A percentile compares a stretch with the other conserved stretches of the same genome.
Conservation (phyloP, 768 basidiomycete species). For the Russula olivacea region DNA sequence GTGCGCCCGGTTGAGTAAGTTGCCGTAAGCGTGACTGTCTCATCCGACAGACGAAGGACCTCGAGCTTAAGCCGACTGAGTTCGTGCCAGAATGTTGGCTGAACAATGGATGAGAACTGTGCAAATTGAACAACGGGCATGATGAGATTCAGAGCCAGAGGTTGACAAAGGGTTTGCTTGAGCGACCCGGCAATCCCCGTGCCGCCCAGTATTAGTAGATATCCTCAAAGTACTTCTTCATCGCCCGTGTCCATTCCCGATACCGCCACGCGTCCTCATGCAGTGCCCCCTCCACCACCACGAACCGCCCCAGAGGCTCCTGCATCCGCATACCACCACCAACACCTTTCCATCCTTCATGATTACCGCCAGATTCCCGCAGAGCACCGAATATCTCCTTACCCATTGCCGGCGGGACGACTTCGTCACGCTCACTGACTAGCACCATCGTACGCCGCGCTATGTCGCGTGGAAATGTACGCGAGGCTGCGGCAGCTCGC, state of each 20-base stretch:
- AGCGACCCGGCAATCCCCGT: neutral
- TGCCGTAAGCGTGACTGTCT: conserved; percentile 54
- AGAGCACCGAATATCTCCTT: conserved; percentile 28
- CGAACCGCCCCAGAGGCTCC: conserved; percentile 9
- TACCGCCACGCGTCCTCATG: conserved; percentile 39
- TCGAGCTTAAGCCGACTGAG: conserved; percentile 89
- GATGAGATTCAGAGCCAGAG: neutral
- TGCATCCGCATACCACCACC: neutral
- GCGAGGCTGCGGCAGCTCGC: conserved; percentile 27
- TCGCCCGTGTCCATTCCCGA: conserved; percentile 30
- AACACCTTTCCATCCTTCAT: neutral
- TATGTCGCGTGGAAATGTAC: conserved; percentile 23
- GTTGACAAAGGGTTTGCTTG: neutral
- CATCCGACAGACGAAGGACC: conserved; percentile 75
- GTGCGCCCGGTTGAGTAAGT: conserved; percentile 67
- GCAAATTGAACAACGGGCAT: conserved; percentile 79
- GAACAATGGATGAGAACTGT: conserved; percentile 80
- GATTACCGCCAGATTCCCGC: too few relatives aligned
- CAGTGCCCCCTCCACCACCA: conserved; percentile 33
- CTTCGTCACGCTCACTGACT: conserved; percentile 42
- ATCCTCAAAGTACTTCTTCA: conserved; percentile 27
- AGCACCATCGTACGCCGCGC: conserved; percentile 32
- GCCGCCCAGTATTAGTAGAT: neutral
- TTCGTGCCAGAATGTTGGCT: conserved; percentile 90
- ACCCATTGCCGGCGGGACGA: conserved; percentile 41